phyloP scores from a whole-genome alignment of 148 eudicot genomes.

The Drosera capensis region DNA sequence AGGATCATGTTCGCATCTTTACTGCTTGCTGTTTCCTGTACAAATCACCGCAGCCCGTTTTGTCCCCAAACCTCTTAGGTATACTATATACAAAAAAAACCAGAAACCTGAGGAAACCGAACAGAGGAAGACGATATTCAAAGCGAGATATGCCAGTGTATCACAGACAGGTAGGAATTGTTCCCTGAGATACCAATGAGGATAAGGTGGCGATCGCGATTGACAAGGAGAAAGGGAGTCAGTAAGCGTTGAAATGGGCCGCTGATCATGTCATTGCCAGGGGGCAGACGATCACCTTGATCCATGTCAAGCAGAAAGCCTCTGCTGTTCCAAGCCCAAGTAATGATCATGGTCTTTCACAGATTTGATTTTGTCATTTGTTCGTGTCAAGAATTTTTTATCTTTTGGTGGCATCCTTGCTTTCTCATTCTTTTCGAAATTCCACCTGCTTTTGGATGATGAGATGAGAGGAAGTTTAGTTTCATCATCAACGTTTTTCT shows the following conservation, averaged over 20 bases:
- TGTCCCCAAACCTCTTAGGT: too few species aligned
- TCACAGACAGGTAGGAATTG: conserved; percentile 8
- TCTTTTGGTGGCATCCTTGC: not conserved
- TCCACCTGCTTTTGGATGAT: not conserved
- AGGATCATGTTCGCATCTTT: too few species aligned
- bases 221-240: conserved; percentile 28
- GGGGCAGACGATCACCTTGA: conserved; percentile 15
- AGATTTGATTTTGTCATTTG: not conserved
- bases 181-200: conserved; percentile 4
- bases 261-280: conserved; percentile 16
- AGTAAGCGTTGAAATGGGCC: conserved; percentile 26
- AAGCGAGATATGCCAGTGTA: too few species aligned
- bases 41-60: too few species aligned
- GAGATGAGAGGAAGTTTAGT: not conserved
- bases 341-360: not conserved
- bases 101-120: too few species aligned
- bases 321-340: not conserved
- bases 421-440: not conserved
- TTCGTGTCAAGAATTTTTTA: not conserved
- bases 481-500: not conserved
- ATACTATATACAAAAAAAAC: too few species aligned
- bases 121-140: too few species aligned
- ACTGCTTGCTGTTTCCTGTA: too few species aligned
- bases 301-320: conserved; percentile 5
- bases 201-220: conserved; percentile 17